A percentile compares a stretch with the other conserved stretches of the same genome.
Conservation (phyloP, 345 rosid genomes). For the Lepidium sativum region DNA sequence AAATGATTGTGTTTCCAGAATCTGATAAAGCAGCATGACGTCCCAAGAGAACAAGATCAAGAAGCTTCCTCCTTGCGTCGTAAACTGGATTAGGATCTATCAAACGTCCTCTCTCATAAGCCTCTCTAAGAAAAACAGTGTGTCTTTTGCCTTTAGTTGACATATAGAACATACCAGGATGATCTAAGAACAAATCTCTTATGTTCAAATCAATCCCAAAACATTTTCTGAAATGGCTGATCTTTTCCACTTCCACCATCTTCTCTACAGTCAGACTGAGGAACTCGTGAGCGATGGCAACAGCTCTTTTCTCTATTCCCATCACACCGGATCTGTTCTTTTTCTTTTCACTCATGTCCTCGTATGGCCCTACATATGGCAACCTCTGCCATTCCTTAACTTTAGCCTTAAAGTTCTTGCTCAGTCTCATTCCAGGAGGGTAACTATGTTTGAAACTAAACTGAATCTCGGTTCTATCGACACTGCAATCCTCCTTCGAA, state of each 20-base stretch:
- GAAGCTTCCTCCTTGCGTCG: constrained; percentile 62
- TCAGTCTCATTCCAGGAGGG: constrained; percentile 79
- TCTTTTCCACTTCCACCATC: constrained; percentile 91
- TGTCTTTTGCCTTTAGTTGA: constrained; percentile 82
- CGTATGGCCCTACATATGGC: constrained; percentile 72
- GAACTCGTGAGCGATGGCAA: constrained; percentile 73
- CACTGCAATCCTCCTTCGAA: constrained; percentile 44
- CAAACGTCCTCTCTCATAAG: constrained; percentile 65
- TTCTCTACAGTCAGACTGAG: constrained; percentile 77
- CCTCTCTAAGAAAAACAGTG: constrained; percentile 83
- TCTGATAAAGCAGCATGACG: constrained; percentile 37
- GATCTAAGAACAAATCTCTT: constrained; percentile 87
- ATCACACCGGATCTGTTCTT: constrained; percentile 37
- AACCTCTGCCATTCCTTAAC: constrained; percentile 77
- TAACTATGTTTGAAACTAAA: constrained; percentile 58
- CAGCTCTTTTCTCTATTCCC: constrained; percentile 67
- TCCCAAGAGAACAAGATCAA: constrained; percentile 74
- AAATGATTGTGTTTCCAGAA: constrained; percentile 9
- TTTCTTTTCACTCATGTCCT: constrained; percentile 42
- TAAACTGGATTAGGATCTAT: constrained; percentile 65
- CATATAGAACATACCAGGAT: constrained; percentile 74
- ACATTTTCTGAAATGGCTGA: constrained; percentile 80
- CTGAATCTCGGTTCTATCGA: constrained; percentile 42
- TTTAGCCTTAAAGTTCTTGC: constrained; percentile 62
- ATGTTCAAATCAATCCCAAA: constrained; percentile 75